Evolutionary conservation across 2,329 filamentous ascomycete genomes (phyloP), one percentile per base, ranked within the genome.

Genomic region (Colletotrichum echinochloae): DNA sequence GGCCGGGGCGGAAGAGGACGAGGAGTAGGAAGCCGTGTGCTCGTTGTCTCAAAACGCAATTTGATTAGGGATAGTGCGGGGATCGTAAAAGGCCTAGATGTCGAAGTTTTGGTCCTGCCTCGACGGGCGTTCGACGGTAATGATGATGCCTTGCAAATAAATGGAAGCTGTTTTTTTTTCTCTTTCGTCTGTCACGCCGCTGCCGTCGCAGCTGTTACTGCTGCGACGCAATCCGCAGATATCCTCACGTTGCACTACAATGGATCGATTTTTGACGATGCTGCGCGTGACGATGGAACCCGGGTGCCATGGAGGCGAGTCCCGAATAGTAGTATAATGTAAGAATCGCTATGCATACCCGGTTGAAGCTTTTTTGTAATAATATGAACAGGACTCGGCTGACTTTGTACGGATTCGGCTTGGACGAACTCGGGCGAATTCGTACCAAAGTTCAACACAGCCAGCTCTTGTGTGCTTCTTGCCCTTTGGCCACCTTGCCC

Each of bases 61-160:
- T 71, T 63, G 64, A 59, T 71, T 63, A 67, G 57, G 67, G 52
- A 52, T 35, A 37, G 64, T 61, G 51, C 33, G 30, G 71, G 72
- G 72, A 65, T 66, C 59, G 61, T 46, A 73, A 73, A 72, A 72
- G 70, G 66, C 63, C 70, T 72, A 73, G 70, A 72, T 64, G 70
- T 70, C 70, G 69, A 65, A 72, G 68, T 56, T 54, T 54, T 71
- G 65, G 64, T 30, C 57, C 64, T 63, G 68, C 64, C 71, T 72
- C 67, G 67, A 71, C 61, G 49, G 72, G 72, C 72, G 72, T 73
- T 73, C n/a, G 70, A 73, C 66, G 72, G 72, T 73, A 73, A 73
- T 73, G 72, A 73, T 73, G 61, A 72, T 73, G 70, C 70, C 59
- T 72, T 66, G 65, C 66, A 73, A 73, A 60, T 65, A 69, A 61